Percentiles rank a stretch among this genome's conserved stretches.
Conservation (phyloP, 441 rosid genomes). For the Pelargonium myrrhifolium region DNA sequence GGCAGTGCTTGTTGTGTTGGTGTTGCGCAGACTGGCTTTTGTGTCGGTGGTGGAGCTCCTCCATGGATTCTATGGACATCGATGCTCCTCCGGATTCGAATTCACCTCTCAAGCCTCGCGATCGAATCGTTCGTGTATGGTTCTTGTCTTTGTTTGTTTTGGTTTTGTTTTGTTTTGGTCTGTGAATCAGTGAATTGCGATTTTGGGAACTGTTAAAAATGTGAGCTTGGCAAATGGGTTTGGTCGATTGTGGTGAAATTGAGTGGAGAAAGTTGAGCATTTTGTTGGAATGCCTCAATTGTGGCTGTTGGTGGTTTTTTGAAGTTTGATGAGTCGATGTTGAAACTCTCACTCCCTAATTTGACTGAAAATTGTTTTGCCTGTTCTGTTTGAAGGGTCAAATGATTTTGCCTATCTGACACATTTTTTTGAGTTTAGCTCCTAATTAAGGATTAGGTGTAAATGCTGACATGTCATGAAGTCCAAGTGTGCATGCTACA, state of each 20-base stretch:
- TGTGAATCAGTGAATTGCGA: background rate
- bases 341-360: background rate
- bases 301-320: background rate
- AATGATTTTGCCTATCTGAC: no score
- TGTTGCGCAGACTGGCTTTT: constrained; percentile 41
- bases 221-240: constrained; percentile 1
- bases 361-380: background rate
- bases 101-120: constrained; percentile 30
- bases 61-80: constrained; percentile 47
- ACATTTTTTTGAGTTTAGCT: no score
- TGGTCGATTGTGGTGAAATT: background rate
- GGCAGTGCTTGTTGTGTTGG: constrained; percentile 35
- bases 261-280: background rate
- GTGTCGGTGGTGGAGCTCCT: constrained; percentile 25
- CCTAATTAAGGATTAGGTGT: no score
- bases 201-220: background rate
- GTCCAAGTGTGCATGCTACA: no score
- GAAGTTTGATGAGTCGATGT: background rate
- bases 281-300: constrained; percentile 2
- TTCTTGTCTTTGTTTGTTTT: background rate
- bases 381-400: no score
- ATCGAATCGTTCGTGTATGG: constrained; percentile 40
- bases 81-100: constrained; percentile 38
- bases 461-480: no score
- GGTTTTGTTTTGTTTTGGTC: background rate